Evolutionary conservation across 106 monocot species (phyloP).

Genomic region (Dendrobium chrysotoxum): DNA sequence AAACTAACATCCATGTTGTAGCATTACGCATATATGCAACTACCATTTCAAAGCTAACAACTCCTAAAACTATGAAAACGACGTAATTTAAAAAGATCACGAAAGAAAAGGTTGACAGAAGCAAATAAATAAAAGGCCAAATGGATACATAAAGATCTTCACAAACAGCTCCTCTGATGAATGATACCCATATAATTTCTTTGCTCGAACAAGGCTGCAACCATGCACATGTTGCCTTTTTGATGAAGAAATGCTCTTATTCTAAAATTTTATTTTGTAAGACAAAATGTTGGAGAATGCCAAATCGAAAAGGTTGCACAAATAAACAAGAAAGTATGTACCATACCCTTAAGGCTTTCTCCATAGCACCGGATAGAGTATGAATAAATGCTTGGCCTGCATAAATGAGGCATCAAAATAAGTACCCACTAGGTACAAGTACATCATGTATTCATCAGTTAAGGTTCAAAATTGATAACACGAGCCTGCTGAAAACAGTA

Average conservation of each 20-base stretch:
- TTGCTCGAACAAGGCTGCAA: slow-evolving; percentile 78
- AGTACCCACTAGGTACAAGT: not conserved
- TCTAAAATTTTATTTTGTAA: slow-evolving; percentile 18
- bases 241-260: slow-evolving; percentile 27
- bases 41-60: not conserved
- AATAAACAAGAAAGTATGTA: slow-evolving; percentile 5
- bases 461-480: not conserved
- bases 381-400: slow-evolving; percentile 47
- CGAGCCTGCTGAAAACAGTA: not conserved
- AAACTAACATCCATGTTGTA: not conserved
- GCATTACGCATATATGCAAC: not conserved
- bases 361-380: slow-evolving; percentile 46
- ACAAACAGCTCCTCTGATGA: slow-evolving; percentile 74
- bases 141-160: slow-evolving; percentile 88
- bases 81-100: not conserved
- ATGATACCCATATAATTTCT: slow-evolving; percentile 86
- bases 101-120: not conserved
- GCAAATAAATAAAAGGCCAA: slow-evolving; percentile 1
- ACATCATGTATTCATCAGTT: not conserved
- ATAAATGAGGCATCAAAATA: slow-evolving; percentile 4
- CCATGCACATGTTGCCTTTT: slow-evolving; percentile 83
- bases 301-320: not conserved
- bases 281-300: not conserved
- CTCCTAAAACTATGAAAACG: not conserved
- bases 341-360: slow-evolving; percentile 73